These are phyloP conservation scores for Ettlia oleoabundans DNA, from an alignment of 139 green algal genomes.

Conservation along the genomic window DNA sequence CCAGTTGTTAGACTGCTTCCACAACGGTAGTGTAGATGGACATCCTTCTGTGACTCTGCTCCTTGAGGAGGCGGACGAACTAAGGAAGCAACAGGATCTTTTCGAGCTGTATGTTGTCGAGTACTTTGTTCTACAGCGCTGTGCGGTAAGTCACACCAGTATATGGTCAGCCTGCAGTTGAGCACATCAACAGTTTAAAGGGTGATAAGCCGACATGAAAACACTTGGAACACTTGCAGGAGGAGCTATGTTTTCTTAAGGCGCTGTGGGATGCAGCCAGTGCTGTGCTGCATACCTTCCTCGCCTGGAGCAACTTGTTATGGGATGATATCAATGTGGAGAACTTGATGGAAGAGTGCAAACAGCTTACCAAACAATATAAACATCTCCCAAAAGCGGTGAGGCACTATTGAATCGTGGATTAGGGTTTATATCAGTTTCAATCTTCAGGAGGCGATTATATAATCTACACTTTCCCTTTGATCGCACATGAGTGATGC, in stretches of 20 bases:
- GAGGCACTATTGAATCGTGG: background rate
- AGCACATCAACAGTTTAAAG: background rate
- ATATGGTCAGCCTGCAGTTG: background rate
- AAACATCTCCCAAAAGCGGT: conserved; percentile 81
- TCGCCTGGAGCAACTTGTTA: conserved; percentile 81
- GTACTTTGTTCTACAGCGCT: conserved; percentile 84
- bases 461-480: too few relatives aligned
- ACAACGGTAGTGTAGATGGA: conserved; percentile 69
- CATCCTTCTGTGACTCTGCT: conserved; percentile 71
- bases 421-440: background rate
- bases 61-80: conserved; percentile 72
- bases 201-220: background rate
- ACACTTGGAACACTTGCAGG: conserved; percentile 33
- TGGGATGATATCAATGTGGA: conserved; percentile 92
- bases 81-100: conserved; percentile 89
- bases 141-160: conserved; percentile 41
- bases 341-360: conserved; percentile 84
- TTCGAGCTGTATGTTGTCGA: conserved; percentile 90
- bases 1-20: conserved; percentile 78
- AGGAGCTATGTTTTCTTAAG: conserved; percentile 90
- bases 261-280: conserved; percentile 82
- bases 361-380: conserved; percentile 88
- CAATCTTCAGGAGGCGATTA: too few relatives aligned
- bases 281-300: conserved; percentile 83
- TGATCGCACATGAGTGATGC: too few relatives aligned